These are phyloP conservation scores for Yamadazyma kanchanaburiensis DNA, from an alignment of 1,139 yeast species.

Conservation along the genomic window DNA sequence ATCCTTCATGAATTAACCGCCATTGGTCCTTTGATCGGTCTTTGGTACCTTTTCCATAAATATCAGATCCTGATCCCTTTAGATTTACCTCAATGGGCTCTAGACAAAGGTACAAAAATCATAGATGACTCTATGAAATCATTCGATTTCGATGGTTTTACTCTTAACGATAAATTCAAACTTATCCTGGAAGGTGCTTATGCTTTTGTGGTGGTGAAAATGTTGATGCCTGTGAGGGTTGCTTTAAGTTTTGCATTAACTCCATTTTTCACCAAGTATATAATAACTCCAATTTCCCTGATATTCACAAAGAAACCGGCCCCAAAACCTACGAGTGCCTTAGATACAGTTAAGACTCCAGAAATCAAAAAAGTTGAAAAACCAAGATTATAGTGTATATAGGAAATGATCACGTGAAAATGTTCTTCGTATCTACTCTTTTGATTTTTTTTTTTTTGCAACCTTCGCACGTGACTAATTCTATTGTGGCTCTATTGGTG, in stretches of 20 bases:
- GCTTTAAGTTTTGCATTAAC: slow-evolving; percentile 55
- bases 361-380: slow-evolving; percentile 23
- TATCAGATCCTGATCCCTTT: slow-evolving; percentile 38
- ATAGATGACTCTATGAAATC: slow-evolving; percentile 45
- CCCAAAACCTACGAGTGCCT: no score
- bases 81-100: slow-evolving; percentile 65
- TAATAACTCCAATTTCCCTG: slow-evolving; percentile 51
- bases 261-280: slow-evolving; percentile 64
- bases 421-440: no score
- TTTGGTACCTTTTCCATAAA: slow-evolving; percentile 74
- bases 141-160: slow-evolving; percentile 31
- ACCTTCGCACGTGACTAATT: no score
- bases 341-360: slow-evolving; percentile 3
- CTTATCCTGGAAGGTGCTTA: slow-evolving; percentile 82
- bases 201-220: slow-evolving; percentile 77
- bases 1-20: slow-evolving; percentile 87
- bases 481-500: no score
- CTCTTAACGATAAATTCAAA: slow-evolving; percentile 51
- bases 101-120: slow-evolving; percentile 58
- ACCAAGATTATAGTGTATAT: slow-evolving; percentile 25
- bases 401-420: background rate
- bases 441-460: no score
- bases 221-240: slow-evolving; percentile 57
- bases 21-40: slow-evolving; percentile 67
- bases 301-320: slow-evolving; percentile 19